Evolutionary conservation across 192 early-diverging fungal genomes (phyloP).

Genomic region (Coemansia erecta): DNA sequence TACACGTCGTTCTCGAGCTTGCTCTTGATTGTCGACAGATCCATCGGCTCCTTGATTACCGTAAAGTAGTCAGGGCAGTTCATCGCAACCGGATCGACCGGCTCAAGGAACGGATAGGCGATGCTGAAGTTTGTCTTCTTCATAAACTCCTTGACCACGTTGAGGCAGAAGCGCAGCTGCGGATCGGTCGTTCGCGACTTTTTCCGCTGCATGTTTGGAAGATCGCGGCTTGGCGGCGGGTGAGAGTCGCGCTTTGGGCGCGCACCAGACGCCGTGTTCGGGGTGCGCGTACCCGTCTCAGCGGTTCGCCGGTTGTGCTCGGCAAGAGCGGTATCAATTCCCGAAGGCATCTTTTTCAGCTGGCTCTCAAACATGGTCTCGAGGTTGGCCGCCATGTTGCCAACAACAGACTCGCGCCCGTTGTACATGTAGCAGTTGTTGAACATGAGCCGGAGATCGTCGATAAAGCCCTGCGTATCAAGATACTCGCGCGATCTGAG

Average conservation of each 20-base stretch:
- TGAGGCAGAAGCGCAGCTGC: conserved; percentile 64
- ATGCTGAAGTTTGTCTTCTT: conserved; percentile 68
- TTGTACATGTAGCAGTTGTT: conserved; percentile 82
- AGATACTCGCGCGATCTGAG: conserved; percentile 62
- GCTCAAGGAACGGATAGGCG: conserved; percentile 71
- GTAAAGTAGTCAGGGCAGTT: conserved; percentile 84
- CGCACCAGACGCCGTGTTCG: conserved; percentile 45
- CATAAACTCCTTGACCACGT: conserved; percentile 63
- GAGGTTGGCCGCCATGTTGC: conserved; percentile 66
- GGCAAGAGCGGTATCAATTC: conserved; percentile 51
- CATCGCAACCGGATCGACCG: conserved; percentile 83
- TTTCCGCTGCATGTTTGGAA: conserved; percentile 42
- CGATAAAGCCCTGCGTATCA: conserved; percentile 62
- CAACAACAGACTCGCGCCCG: conserved; percentile 68
- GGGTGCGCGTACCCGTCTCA: conserved; percentile 31
- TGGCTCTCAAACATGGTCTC: conserved; percentile 68
- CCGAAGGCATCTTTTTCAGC: conserved; percentile 67
- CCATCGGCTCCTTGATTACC: conserved; percentile 88
- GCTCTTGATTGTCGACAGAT: conserved; percentile 72
- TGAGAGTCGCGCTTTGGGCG: conserved; percentile 64
- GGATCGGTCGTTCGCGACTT: conserved; percentile 53
- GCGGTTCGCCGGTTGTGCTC: conserved; percentile 41
- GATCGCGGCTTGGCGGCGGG: conserved; percentile 58
- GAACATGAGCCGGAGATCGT: conserved; percentile 72
- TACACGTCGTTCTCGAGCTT: conserved; percentile 71